Evolutionary conservation across 2,329 filamentous ascomycete species (phyloP).

Genomic region (Ceratocystis variospora): DNA sequence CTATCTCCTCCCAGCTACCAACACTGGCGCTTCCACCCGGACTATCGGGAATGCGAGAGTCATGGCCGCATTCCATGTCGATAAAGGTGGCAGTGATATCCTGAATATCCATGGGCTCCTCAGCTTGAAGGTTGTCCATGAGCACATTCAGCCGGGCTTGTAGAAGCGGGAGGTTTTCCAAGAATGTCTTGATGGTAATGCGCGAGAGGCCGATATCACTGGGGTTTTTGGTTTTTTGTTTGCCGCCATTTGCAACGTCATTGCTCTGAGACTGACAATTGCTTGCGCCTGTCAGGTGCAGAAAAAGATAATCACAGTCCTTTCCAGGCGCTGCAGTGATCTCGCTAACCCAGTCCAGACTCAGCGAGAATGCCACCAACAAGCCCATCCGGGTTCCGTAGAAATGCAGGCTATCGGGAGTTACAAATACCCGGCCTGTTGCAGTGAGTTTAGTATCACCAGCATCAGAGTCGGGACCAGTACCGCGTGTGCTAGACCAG

Average conservation of each 20-base stretch:
- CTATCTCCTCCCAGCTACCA: slow-evolving; percentile 47
- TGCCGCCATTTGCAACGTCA: background rate
- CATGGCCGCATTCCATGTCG: slow-evolving; percentile 54
- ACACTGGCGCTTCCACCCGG: slow-evolving; percentile 24
- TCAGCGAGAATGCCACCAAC: slow-evolving; percentile 67
- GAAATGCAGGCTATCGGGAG: slow-evolving; percentile 78
- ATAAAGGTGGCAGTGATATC: slow-evolving; percentile 59
- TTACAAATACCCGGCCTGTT: slow-evolving; percentile 72
- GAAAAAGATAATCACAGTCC: slow-evolving; percentile 81
- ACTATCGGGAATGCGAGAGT: slow-evolving; percentile 38
- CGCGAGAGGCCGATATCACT: slow-evolving; percentile 46
- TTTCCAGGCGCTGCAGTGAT: slow-evolving; percentile 83
- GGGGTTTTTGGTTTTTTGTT: background rate
- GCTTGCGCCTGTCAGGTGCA: slow-evolving; percentile 42
- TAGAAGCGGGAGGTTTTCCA: slow-evolving; percentile 72
- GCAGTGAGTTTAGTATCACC: slow-evolving; percentile 34
- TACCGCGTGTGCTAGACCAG: slow-evolving; percentile 45
- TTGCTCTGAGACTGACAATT: background rate
- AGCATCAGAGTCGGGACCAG: slow-evolving; percentile 27
- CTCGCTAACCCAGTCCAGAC: slow-evolving; percentile 64
- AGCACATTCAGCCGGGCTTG: slow-evolving; percentile 75
- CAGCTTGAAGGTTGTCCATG: slow-evolving; percentile 63
- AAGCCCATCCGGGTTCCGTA: slow-evolving; percentile 92
- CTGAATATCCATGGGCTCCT: slow-evolving; percentile 53
- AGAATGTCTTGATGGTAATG: slow-evolving; percentile 81